Evolutionary conservation across 2,329 filamentous ascomycete species (phyloP), one percentile per base, ranked within the genome.

Genomic region (Akanthomyces lecanii): DNA sequence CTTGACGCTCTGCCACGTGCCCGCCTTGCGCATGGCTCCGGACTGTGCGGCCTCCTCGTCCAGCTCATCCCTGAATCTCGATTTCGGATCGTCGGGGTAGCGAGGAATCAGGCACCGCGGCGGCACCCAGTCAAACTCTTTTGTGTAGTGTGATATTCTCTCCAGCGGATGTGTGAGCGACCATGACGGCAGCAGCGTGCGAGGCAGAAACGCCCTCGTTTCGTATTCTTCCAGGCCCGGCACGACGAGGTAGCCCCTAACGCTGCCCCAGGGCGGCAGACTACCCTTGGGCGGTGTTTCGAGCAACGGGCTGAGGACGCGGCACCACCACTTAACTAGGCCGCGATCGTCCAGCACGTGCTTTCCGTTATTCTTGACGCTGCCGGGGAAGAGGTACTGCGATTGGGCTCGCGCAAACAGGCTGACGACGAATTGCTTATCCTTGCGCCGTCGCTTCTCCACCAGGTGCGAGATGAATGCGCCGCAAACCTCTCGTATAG

Each of bases 321-420:
- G 88, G 71, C 92, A 97, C 95, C 95, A 99, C 95, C 95, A 99
- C 70, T 89, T 91, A 23, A 99, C 91, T 58, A 99, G 79, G 0
- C 90, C 91, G 38, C 92, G 83, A 70, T 99, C 95, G 69, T 97
- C 92, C 10, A 98, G 79, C 0, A 99, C 89, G 77, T 99, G 95
- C 73, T 99, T 99, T 2, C 85, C 85, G 21, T 77, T 75, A 73
- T 97, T 94, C 65, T 96, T 88, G 45, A 92, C 86, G 71, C 94
- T 98, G 0, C 92, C 92, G 0, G 95, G 93, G 72, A 98, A 99
- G 16, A 99, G 83, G 69, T 99, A 99, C 71, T 98, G 95, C 58
- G 89, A 87, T 73, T 98, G 95, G 0, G 95, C 88, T 64, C 95
- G 85, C 0, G 95, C 96, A 72, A 99, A 99, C 4, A 99, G 82